Conservation (phyloP, 2,329 filamentous ascomycete species). For the Grosmannia penicillata region DNA sequence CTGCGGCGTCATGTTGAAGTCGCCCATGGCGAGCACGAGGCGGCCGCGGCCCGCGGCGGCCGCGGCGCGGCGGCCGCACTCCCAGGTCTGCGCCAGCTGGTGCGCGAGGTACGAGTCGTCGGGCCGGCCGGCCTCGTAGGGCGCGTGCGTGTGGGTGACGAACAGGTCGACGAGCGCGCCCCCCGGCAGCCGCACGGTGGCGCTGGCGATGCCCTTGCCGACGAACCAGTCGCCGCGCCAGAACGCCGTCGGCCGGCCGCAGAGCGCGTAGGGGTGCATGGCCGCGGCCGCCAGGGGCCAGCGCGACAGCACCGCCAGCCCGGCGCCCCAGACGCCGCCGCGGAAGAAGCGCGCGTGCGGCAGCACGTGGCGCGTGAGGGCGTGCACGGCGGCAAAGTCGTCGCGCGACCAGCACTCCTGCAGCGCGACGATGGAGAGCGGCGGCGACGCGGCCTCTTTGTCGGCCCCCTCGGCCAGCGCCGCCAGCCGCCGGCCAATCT, state of each 20-base stretch:
- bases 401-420: slow-evolving; percentile 54
- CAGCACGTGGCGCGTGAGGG: slow-evolving; percentile 55
- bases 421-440: slow-evolving; percentile 59
- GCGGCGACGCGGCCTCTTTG: slow-evolving; percentile 51
- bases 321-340: slow-evolving; percentile 77
- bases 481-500: slow-evolving; percentile 74
- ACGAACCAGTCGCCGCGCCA: slow-evolving; percentile 94
- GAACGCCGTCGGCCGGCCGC: slow-evolving; percentile 85
- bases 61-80: slow-evolving; percentile 78
- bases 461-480: slow-evolving; percentile 36
- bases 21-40: slow-evolving; percentile 72
- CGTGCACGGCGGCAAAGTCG: slow-evolving; percentile 65
- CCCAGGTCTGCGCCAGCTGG: slow-evolving; percentile 85
- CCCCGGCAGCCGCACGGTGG: slow-evolving; percentile 52
- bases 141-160: slow-evolving; percentile 80
- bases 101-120: slow-evolving; percentile 76
- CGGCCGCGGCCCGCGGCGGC: slow-evolving; percentile 63
- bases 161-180: slow-evolving; percentile 65
- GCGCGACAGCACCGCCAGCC: slow-evolving; percentile 74
- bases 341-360: slow-evolving; percentile 91
- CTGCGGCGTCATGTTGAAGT: slow-evolving; percentile 92
- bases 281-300: slow-evolving; percentile 86
- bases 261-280: slow-evolving; percentile 80
- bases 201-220: slow-evolving; percentile 82
- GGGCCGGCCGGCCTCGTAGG: slow-evolving; percentile 59